Evolutionary conservation across 306 rosid species (phyloP).

Genomic region (Quercus gilva): DNA sequence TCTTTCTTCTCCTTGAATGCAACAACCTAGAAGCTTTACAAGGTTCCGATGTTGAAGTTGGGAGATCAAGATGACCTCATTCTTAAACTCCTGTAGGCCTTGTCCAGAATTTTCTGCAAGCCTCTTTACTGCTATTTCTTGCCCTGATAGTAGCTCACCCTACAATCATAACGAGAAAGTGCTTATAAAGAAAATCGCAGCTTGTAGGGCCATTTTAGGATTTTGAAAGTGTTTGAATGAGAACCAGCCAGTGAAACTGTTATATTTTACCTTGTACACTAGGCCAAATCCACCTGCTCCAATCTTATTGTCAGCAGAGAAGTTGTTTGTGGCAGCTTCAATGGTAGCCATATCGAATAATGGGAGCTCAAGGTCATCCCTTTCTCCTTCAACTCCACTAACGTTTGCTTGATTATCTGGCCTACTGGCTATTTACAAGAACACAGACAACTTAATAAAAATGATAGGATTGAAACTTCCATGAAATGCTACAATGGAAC

Average conservation of each 20-base stretch:
- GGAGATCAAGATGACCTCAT: constrained; percentile 40
- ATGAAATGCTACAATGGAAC: neutral
- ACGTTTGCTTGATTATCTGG: constrained; percentile 8
- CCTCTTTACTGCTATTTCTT: constrained; percentile 44
- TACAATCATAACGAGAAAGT: constrained; percentile 21
- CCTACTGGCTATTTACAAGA: constrained; percentile 3
- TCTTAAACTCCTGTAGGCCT: constrained; percentile 44
- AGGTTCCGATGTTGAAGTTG: constrained; percentile 53
- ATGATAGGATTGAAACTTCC: neutral
- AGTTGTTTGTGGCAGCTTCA: constrained; percentile 46
- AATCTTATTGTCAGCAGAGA: constrained; percentile 38
- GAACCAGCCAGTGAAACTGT: neutral
- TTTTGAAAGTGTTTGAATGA: neutral
- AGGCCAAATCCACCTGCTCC: constrained; percentile 62
- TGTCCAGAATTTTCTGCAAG: constrained; percentile 38
- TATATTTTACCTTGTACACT: constrained; percentile 39
- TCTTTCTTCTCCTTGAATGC: constrained; percentile 38
- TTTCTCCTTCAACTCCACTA: constrained; percentile 18
- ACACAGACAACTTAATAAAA: neutral
- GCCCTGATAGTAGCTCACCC: constrained; percentile 41
- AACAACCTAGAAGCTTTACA: constrained; percentile 48
- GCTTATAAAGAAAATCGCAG: neutral
- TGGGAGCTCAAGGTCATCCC: constrained; percentile 29
- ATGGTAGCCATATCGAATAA: constrained; percentile 31
- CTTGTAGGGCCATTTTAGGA: neutral